Evolutionary conservation across 2,329 filamentous ascomycete species (phyloP).

Genomic region (Aureobasidium pullulans): DNA sequence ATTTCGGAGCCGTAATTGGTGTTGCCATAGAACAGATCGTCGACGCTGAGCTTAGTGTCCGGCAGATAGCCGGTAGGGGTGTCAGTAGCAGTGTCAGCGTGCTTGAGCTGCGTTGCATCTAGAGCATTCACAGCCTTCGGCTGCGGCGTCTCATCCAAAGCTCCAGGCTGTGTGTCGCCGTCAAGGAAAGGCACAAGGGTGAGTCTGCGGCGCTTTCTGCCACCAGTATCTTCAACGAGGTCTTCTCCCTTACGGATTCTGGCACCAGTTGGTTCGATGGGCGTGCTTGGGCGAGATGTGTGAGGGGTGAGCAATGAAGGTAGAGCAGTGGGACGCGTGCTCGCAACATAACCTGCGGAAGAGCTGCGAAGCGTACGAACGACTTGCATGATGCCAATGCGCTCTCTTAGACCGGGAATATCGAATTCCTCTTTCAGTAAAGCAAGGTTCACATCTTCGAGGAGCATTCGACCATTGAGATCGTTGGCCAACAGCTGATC

Average conservation of each 20-base stretch:
- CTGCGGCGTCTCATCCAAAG: background rate
- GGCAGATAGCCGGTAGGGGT: constrained; percentile 16
- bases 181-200: constrained; percentile 15
- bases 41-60: constrained; percentile 20
- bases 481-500: constrained; percentile 52
- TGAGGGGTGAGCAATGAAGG: background rate
- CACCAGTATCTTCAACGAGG: constrained; percentile 22
- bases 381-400: constrained; percentile 49
- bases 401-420: constrained; percentile 52
- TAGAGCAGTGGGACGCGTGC: background rate
- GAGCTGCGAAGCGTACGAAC: constrained; percentile 47
- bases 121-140: no score
- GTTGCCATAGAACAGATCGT: constrained; percentile 29
- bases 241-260: constrained; percentile 17
- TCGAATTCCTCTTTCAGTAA: constrained; percentile 49
- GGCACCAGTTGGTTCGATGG: background rate
- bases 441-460: constrained; percentile 48
- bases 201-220: constrained; percentile 29
- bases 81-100: background rate
- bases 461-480: constrained; percentile 57
- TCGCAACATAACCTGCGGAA: background rate
- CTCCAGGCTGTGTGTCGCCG: background rate
- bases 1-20: constrained; percentile 23
- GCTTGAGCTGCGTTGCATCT: background rate
- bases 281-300: background rate